Percentiles rank a stretch among this genome's conserved stretches.
Evolutionary conservation across 2,329 filamentous ascomycete genomes (phyloP).

Genomic region (Aspergillus calidoustus): DNA sequence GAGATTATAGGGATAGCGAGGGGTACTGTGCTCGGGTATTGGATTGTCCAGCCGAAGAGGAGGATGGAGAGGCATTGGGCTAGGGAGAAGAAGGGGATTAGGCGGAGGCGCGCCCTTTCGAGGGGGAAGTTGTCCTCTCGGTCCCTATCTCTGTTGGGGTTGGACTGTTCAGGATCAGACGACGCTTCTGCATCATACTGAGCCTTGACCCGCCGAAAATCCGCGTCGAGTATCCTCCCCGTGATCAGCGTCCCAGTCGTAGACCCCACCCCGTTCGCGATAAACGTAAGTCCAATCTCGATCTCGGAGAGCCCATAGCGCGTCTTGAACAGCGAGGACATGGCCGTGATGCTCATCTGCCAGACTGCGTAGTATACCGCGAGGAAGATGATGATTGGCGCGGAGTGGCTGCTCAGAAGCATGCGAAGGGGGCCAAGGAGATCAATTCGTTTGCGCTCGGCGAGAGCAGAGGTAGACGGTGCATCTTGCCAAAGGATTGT

Average conservation of each 20-base stretch:
- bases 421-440: slow-evolving; percentile 53
- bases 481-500: slow-evolving; percentile 2
- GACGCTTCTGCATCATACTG: slow-evolving; percentile 27
- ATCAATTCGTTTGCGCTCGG: slow-evolving; percentile 46
- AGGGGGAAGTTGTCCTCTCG: slow-evolving; percentile 49
- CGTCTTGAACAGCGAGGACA: slow-evolving; percentile 54
- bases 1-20: slow-evolving; percentile 57
- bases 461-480: not conserved
- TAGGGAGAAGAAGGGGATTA: slow-evolving; percentile 51
- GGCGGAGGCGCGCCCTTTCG: slow-evolving; percentile 57
- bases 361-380: slow-evolving; percentile 59
- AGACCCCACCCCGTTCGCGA: slow-evolving; percentile 60
- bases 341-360: slow-evolving; percentile 61
- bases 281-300: slow-evolving; percentile 57
- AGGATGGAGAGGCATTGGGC: slow-evolving; percentile 54
- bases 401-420: slow-evolving; percentile 50
- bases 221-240: slow-evolving; percentile 57
- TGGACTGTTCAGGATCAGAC: not conserved
- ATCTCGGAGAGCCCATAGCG: slow-evolving; percentile 51
- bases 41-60: slow-evolving; percentile 59
- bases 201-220: slow-evolving; percentile 53
- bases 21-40: slow-evolving; percentile 48
- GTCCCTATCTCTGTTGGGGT: not conserved
- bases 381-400: slow-evolving; percentile 53
- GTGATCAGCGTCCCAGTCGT: slow-evolving; percentile 58